Conservation (phyloP, 306 rosid species). For the Dalbergia oliveri region DNA sequence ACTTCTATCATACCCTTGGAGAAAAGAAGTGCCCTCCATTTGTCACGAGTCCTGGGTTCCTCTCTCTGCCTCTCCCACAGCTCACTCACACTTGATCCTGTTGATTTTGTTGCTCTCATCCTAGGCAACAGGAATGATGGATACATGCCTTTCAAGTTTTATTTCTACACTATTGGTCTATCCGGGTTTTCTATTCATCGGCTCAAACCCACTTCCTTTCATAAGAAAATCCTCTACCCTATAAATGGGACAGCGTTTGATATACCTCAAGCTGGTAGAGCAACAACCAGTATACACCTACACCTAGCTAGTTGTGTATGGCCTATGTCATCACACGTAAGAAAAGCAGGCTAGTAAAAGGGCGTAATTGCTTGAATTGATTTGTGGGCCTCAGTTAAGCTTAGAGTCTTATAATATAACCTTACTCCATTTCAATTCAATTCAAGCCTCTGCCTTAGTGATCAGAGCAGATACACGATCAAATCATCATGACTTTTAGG, state of each 20-base stretch:
- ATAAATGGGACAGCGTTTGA: no score
- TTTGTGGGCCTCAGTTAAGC: constrained; percentile 9
- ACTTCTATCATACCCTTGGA: no score
- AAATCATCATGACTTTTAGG: neutral
- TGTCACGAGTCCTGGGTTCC: no score
- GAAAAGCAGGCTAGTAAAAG: no score
- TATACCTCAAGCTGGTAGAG: neutral
- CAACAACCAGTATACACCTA: neutral
- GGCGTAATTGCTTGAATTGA: neutral
- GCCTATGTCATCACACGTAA: no score
- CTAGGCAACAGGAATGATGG: neutral
- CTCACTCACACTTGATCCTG: no score
- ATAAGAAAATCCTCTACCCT: no score
- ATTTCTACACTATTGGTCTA: neutral
- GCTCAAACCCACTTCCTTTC: no score
- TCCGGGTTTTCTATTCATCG: no score
- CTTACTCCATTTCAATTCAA: neutral
- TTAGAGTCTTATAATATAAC: neutral
- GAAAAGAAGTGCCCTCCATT: no score
- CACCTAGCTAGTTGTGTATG: neutral
- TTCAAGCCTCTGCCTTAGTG: neutral
- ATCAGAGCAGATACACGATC: neutral
- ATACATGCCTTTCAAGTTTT: neutral
- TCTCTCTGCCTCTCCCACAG: no score
- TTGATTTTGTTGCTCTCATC: no score